Conservation (phyloP, 192 early-diverging fungal genomes). For the Dissophora ornata region DNA sequence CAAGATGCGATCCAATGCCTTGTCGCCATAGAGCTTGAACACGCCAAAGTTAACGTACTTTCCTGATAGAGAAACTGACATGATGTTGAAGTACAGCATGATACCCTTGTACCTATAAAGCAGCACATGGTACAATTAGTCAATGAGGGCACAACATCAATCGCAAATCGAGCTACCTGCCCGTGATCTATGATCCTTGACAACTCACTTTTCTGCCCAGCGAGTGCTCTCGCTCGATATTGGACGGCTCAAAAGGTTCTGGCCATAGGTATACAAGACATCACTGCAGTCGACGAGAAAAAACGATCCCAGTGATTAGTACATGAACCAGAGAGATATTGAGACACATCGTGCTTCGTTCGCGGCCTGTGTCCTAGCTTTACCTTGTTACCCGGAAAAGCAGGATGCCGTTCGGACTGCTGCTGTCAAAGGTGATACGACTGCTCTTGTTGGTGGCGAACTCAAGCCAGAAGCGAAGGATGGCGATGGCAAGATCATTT, state of each 20-base stretch:
- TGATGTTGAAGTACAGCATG: slow-evolving; percentile 76
- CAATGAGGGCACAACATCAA: too few species aligned
- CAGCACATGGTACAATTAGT: too few species aligned
- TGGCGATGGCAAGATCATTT: slow-evolving; percentile 70
- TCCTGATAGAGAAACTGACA: slow-evolving; percentile 79
- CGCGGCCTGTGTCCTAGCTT: slow-evolving; percentile 29
- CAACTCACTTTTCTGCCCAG: slow-evolving; percentile 50
- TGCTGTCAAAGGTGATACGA: slow-evolving; percentile 86
- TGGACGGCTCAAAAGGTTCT: slow-evolving; percentile 18
- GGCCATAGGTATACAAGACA: slow-evolving; percentile 31
- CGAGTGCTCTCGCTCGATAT: slow-evolving; percentile 10
- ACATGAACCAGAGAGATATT: background rate
- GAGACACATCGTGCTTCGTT: background rate
- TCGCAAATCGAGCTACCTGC: too few species aligned
- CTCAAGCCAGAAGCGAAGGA: slow-evolving; percentile 84
- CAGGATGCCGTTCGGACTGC: slow-evolving; percentile 88
- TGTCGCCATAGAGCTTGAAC: slow-evolving; percentile 87
- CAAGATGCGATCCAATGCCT: slow-evolving; percentile 77
- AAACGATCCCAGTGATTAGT: too few species aligned
- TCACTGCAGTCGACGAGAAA: slow-evolving; percentile 18
- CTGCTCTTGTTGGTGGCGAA: slow-evolving; percentile 84
- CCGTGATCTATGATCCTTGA: too few species aligned
- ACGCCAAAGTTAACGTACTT: slow-evolving; percentile 92
- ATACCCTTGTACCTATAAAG: slow-evolving; percentile 79
- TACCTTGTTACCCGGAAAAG: slow-evolving; percentile 90